Evolutionary conservation across 306 rosid species (phyloP).

Genomic region (Canavalia ensiformis): DNA sequence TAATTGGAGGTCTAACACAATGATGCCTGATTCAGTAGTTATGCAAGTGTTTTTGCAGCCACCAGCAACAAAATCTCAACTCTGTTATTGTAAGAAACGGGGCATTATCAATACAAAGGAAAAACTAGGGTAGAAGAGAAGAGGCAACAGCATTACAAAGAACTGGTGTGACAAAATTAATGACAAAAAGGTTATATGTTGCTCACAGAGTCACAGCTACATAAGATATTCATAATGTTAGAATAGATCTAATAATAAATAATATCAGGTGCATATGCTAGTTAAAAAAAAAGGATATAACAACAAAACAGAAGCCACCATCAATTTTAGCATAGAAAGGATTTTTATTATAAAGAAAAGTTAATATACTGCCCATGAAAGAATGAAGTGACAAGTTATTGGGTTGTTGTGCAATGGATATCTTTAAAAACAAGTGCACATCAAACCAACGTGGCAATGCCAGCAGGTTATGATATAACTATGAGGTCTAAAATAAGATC

Average conservation of each 20-base stretch:
- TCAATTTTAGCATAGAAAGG: not conserved
- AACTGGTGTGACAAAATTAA: slow-evolving; percentile 16
- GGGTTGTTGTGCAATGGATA: not conserved
- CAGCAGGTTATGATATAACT: slow-evolving; percentile 7
- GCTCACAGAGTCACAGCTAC: not conserved
- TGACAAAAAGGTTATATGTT: slow-evolving; percentile 6
- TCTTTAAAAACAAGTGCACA: not conserved
- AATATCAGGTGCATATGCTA: not conserved
- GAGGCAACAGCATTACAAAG: slow-evolving; percentile 3
- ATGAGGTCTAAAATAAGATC: slow-evolving; percentile 24
- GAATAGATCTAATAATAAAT: slow-evolving; percentile 11
- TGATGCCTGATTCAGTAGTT: slow-evolving; percentile 23
- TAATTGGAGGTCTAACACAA: not conserved
- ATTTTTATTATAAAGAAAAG: not conserved
- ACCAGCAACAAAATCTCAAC: not conserved
- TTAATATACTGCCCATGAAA: not conserved
- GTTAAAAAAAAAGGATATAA: not conserved
- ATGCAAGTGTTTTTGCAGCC: slow-evolving; percentile 29
- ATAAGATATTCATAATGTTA: slow-evolving; percentile 26
- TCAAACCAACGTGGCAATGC: slow-evolving; percentile 33
- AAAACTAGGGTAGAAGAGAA: not conserved
- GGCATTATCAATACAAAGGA: not conserved
- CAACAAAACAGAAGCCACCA: slow-evolving; percentile 36
- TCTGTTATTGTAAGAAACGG: slow-evolving; percentile 9
- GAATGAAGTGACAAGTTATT: slow-evolving; percentile 12